These are phyloP conservation scores for Boletales sp. DNA, from an alignment of 768 basidiomycete species.

Conservation along the genomic window DNA sequence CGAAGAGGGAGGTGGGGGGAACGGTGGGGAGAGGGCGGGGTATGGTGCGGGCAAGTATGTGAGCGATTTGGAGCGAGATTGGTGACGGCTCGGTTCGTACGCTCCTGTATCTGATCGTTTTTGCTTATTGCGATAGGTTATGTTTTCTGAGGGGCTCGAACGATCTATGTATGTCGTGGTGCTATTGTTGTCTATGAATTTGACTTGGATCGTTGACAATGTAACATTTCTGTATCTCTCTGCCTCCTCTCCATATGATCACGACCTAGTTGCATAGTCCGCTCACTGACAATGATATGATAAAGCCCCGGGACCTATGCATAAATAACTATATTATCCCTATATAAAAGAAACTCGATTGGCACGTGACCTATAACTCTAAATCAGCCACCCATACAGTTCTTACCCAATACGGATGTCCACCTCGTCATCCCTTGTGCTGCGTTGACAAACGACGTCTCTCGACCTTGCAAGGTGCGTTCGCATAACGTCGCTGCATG, in stretches of 20 bases:
- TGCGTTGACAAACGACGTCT: not conserved
- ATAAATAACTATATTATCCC: too few species aligned
- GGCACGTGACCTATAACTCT: constrained; percentile 13
- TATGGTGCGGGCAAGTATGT: constrained; percentile 46
- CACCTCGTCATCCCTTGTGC: too few species aligned
- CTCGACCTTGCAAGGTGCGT: constrained; percentile 21
- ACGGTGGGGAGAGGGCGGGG: constrained; percentile 33
- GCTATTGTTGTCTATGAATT: too few species aligned
- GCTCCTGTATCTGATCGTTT: not conserved
- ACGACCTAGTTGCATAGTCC: too few species aligned
- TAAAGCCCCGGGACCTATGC: too few species aligned
- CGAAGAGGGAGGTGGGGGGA: constrained; percentile 39
- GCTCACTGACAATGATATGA: too few species aligned
- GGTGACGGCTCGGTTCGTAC: not conserved
- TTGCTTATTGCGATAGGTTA: too few species aligned
- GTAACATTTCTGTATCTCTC: too few species aligned
- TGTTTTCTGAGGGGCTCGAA: too few species aligned
- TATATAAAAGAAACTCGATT: too few species aligned
- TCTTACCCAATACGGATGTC: constrained; percentile 9
- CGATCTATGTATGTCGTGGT: too few species aligned
- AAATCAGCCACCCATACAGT: constrained; percentile 28
- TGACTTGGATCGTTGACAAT: not conserved
- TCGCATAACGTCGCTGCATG: not conserved
- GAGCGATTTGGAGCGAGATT: constrained; percentile 39
- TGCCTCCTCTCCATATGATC: too few species aligned